Conservation (phyloP, 352 stramenopile species). For the Pythium scleroteichum region DNA sequence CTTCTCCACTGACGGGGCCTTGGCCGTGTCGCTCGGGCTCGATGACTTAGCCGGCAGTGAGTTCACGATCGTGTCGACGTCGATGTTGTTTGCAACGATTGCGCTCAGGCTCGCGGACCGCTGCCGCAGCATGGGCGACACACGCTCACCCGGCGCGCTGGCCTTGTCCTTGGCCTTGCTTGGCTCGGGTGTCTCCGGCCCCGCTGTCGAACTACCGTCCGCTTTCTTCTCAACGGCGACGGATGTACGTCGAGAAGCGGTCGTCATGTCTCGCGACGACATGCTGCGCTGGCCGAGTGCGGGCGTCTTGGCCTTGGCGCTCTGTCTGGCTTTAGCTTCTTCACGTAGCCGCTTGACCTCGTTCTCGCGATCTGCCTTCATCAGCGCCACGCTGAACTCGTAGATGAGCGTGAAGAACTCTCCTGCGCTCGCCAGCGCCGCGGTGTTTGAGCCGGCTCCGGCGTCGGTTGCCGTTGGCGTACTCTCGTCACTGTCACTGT, state of each 20-base stretch:
- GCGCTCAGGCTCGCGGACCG: constrained; percentile 32
- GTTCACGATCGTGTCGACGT: constrained; percentile 19
- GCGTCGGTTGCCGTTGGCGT: constrained; percentile 1
- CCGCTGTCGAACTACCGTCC: not conserved
- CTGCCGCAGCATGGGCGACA: constrained; percentile 31
- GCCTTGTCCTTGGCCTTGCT: constrained; percentile 27
- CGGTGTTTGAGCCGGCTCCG: constrained; percentile 7
- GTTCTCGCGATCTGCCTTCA: constrained; percentile 76
- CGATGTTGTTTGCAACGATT: constrained; percentile 32
- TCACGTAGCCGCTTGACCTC: constrained; percentile 69
- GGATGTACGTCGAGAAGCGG: not conserved
- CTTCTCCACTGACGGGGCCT: constrained; percentile 7
- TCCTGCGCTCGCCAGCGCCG: constrained; percentile 41
- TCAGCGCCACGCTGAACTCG: constrained; percentile 78
- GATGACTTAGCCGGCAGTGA: constrained; percentile 7
- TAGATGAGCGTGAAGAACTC: constrained; percentile 78
- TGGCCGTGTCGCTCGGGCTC: constrained; percentile 10
- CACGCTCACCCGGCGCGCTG: constrained; percentile 3
- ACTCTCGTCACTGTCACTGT: constrained; percentile 39
- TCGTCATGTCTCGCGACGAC: constrained; percentile 29
- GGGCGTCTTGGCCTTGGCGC: constrained; percentile 34
- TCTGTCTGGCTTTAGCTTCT: constrained; percentile 56
- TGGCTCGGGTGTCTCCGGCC: constrained; percentile 24
- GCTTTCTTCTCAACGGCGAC: constrained; percentile 17
- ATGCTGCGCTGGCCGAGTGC: constrained; percentile 27